Conservation (phyloP, 768 basidiomycete species). For the Tephrocybe sp. region DNA sequence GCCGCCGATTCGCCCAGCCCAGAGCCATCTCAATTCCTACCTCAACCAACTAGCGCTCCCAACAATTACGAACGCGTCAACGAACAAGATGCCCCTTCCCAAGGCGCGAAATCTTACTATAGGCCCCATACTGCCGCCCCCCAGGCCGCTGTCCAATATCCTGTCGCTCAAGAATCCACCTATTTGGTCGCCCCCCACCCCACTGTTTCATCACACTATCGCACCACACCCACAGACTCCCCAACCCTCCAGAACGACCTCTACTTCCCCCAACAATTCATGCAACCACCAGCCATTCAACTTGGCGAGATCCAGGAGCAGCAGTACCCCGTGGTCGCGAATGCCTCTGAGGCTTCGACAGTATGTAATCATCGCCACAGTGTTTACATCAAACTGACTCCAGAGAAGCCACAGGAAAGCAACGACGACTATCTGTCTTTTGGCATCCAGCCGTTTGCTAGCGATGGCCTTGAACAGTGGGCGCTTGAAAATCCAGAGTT, state of each 20-base stretch:
- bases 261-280: conserved; percentile 4
- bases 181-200: neutral
- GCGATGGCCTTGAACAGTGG: conserved; percentile 10
- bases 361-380: neutral
- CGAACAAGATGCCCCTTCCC: neutral
- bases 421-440: conserved; percentile 9
- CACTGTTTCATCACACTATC: conserved; percentile 1
- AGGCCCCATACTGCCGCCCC: conserved; percentile 1
- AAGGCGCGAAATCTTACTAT: conserved; percentile 7
- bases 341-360: neutral
- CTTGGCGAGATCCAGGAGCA: conserved; percentile 5
- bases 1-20: conserved; percentile 46
- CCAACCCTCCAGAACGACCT: neutral
- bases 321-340: conserved; percentile 5
- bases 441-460: conserved; percentile 12
- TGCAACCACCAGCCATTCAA: neutral
- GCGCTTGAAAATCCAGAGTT: conserved; percentile 11
- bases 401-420: conserved; percentile 1
- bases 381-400: neutral
- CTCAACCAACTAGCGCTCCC: conserved; percentile 1
- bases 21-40: conserved; percentile 12
- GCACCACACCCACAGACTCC: neutral
- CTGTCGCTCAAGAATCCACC: neutral
- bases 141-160: neutral
- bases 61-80: conserved; percentile 6